phyloP scores from a whole-genome alignment of 805 yeast species.

The Blastobotrys parvus region DNA sequence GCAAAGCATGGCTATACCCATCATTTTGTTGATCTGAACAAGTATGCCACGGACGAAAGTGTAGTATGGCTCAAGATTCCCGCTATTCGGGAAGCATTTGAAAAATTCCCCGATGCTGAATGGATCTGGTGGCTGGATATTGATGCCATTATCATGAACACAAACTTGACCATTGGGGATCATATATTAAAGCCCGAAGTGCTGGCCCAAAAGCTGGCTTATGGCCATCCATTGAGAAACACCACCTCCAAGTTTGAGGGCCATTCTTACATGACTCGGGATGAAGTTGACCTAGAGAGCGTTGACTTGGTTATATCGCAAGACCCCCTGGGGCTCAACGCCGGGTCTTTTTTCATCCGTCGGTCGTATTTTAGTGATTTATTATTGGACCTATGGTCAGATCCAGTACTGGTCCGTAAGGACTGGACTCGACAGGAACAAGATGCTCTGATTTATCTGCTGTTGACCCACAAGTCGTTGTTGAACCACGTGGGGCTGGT shows the following conservation, averaged over 20 bases:
- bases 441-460: conserved; percentile 19
- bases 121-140: conserved; percentile 35
- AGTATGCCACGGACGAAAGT: conserved; percentile 9
- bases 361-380: conserved; percentile 16
- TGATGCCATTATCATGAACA: conserved; percentile 29
- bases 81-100: conserved; percentile 26
- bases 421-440: conserved; percentile 20
- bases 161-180: conserved; percentile 20
- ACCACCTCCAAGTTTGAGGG: conserved; percentile 1
- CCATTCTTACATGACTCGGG: conserved; percentile 5
- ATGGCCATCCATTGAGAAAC: conserved; percentile 14
- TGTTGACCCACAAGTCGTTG: conserved; percentile 15
- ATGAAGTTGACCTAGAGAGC: conserved; percentile 15
- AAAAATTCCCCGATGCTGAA: conserved; percentile 26
- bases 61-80: conserved; percentile 28
- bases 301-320: conserved; percentile 23
- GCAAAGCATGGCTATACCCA: conserved; percentile 27
- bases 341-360: conserved; percentile 29
- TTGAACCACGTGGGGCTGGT: conserved; percentile 22
- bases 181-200: conserved; percentile 24
- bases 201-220: conserved; percentile 18
- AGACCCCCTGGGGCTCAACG: conserved; percentile 24
- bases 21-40: conserved; percentile 21
- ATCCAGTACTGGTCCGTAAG: not conserved
- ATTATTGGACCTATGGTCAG: conserved; percentile 25